phyloP scores from a whole-genome alignment of 495 filamentous ascomycete species.

The Hypoxylon fragiforme region DNA sequence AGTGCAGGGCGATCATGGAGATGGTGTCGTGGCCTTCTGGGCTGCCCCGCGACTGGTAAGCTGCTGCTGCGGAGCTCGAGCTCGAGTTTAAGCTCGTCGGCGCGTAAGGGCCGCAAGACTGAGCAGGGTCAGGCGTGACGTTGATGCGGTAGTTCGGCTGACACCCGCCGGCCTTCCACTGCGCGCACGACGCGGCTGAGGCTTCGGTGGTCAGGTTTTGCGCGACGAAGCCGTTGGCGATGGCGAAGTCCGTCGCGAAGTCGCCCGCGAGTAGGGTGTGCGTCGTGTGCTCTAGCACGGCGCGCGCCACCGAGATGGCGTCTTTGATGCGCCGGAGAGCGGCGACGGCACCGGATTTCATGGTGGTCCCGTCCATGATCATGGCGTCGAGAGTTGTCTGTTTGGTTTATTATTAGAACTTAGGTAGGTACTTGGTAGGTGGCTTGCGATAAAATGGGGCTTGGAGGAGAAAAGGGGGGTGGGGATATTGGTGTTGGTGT shows the following conservation, averaged over 20 bases:
- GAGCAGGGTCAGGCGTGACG: conserved; percentile 40
- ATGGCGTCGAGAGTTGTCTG: conserved; percentile 53
- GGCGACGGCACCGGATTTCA: conserved; percentile 51
- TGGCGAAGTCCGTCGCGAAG: conserved; percentile 49
- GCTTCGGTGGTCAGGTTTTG: conserved; percentile 44
- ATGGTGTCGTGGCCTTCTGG: conserved; percentile 49
- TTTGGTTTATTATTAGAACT: no score
- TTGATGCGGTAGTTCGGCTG: conserved; percentile 48
- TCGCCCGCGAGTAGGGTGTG: conserved; percentile 53
- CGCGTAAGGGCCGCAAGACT: conserved; percentile 48
- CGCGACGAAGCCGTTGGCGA: conserved; percentile 47
- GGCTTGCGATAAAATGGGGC: no score
- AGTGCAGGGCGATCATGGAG: conserved; percentile 49
- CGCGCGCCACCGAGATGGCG: conserved; percentile 49
- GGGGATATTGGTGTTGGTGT: no score
- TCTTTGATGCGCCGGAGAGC: conserved; percentile 48
- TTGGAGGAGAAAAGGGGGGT: no score
- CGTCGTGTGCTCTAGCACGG: conserved; percentile 48
- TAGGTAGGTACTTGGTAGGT: no score
- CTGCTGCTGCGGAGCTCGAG: neutral
- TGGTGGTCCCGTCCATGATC: conserved; percentile 48
- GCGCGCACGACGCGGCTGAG: conserved; percentile 40
- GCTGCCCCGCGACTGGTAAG: neutral
- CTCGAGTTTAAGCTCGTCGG: conserved; percentile 21
- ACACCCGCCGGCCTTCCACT: conserved; percentile 43